Percentiles rank a stretch among this genome's conserved stretches.
Conservation (phyloP, 2,329 filamentous ascomycete species). For the Fusarium nurragi region DNA sequence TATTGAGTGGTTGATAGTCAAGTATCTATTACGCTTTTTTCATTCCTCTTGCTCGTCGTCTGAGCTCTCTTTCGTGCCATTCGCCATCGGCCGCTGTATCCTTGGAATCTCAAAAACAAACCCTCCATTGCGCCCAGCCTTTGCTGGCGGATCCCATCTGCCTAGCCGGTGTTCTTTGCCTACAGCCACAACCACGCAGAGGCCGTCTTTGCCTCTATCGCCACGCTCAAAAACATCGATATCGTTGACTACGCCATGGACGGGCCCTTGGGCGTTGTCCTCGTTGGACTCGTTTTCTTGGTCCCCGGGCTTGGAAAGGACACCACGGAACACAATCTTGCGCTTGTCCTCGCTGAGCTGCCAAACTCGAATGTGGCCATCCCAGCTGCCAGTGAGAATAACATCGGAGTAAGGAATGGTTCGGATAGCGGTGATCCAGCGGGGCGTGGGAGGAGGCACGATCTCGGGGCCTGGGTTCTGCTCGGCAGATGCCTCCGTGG, state of each 20-base stretch:
- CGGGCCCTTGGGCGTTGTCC: slow-evolving; percentile 47
- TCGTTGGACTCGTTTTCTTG: slow-evolving; percentile 39
- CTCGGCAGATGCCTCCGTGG: slow-evolving; percentile 79
- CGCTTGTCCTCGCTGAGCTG: slow-evolving; percentile 83
- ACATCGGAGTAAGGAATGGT: slow-evolving; percentile 91
- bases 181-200: slow-evolving; percentile 86
- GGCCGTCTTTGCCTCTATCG: slow-evolving; percentile 76
- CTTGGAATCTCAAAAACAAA: slow-evolving; percentile 84
- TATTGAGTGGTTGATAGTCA: slow-evolving; percentile 37
- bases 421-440: slow-evolving; percentile 89
- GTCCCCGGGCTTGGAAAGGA: slow-evolving; percentile 60
- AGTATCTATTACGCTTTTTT: slow-evolving; percentile 40
- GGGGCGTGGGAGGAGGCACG: slow-evolving; percentile 72
- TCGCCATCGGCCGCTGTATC: slow-evolving; percentile 47
- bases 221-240: slow-evolving; percentile 88
- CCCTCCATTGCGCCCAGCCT: slow-evolving; percentile 78
- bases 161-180: slow-evolving; percentile 88
- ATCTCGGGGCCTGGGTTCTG: slow-evolving; percentile 66
- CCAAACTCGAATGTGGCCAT: slow-evolving; percentile 85
- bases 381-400: slow-evolving; percentile 93
- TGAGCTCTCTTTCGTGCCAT: slow-evolving; percentile 47
- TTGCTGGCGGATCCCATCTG: slow-evolving; percentile 74
- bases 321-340: slow-evolving; percentile 76
- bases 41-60: slow-evolving; percentile 39
- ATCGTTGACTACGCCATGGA: slow-evolving; percentile 86